Conservation (phyloP, 768 basidiomycete species). For the Podaxis sp. region DNA sequence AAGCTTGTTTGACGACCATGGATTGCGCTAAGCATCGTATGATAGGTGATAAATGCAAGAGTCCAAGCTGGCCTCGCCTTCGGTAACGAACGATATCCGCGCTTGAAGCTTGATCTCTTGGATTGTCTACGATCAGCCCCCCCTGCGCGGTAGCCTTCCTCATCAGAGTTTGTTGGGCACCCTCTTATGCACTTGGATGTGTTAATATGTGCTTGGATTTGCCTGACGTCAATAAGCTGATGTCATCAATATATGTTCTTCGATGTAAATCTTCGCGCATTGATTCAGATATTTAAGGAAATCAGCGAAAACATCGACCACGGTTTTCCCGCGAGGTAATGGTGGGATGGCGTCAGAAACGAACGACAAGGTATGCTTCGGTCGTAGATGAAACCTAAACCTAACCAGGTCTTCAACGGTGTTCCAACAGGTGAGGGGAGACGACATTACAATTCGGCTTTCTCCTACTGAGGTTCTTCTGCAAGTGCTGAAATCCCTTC, state of each 20-base stretch:
- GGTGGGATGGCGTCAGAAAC: conserved; percentile 26
- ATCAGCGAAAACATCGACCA: conserved; percentile 40
- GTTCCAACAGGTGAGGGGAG: conserved; percentile 7
- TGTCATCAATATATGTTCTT: conserved; percentile 3
- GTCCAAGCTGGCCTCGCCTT: conserved; percentile 63
- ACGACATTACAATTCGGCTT: conserved; percentile 43
- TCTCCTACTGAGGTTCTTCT: conserved; percentile 44
- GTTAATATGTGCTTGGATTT: conserved; percentile 37
- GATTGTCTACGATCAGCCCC: conserved; percentile 42
- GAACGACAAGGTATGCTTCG: conserved; percentile 3
- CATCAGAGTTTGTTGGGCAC: conserved; percentile 53
- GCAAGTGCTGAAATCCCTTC: conserved; percentile 37
- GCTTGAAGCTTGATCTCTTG: conserved; percentile 35
- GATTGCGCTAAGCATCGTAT: too few relatives aligned
- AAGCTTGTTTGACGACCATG: too few relatives aligned
- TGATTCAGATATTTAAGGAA: conserved; percentile 48
- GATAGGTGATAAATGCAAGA: conserved; percentile 38
- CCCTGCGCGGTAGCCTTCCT: conserved; percentile 51
- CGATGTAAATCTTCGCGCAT: conserved; percentile 15
- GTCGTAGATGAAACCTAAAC: conserved; percentile 38
- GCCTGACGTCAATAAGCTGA: background rate
- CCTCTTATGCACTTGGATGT: conserved; percentile 68
- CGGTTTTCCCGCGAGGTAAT: conserved; percentile 42
- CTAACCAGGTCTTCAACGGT: conserved; percentile 21
- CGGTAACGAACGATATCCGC: conserved; percentile 50